These are phyloP conservation scores for Biscogniauxia sp. DNA, from an alignment of 2,329 filamentous ascomycete species.

Conservation along the genomic window DNA sequence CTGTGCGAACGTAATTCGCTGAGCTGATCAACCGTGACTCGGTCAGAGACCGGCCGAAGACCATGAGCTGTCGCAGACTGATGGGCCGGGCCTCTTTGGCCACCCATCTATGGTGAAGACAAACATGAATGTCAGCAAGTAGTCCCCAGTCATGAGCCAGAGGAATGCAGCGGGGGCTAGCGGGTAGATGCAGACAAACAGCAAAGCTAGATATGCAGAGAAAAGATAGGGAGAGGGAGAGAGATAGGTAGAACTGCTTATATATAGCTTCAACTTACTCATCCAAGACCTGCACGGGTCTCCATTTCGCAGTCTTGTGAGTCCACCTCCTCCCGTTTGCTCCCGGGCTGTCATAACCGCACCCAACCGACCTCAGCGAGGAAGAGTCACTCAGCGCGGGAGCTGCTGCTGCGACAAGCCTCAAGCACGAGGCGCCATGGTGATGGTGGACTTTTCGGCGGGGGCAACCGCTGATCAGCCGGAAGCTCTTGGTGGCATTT, in stretches of 20 bases:
- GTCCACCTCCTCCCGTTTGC: constrained; percentile 24
- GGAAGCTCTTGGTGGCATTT: constrained; percentile 39
- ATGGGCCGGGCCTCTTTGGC: constrained; percentile 91
- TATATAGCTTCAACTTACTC: constrained; percentile 46
- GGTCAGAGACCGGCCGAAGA: constrained; percentile 91
- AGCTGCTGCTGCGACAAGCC: constrained; percentile 1
- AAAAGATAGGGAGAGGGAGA: not conserved
- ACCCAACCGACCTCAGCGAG: not conserved
- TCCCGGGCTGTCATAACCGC: constrained; percentile 13
- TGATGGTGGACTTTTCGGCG: not conserved
- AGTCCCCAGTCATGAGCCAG: constrained; percentile 15
- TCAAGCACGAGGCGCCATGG: constrained; percentile 9
- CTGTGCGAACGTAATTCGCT: constrained; percentile 94
- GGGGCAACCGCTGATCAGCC: constrained; percentile 20
- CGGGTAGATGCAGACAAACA: constrained; percentile 1
- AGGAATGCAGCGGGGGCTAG: not conserved
- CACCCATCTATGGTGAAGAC: constrained; percentile 69
- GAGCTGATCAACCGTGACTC: constrained; percentile 87
- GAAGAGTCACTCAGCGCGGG: not conserved
- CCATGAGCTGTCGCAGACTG: constrained; percentile 91
- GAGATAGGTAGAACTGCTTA: constrained; percentile 1
- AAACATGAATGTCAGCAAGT: constrained; percentile 7
- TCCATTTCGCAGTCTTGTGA: constrained; percentile 48
- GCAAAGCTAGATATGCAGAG: too few species aligned
- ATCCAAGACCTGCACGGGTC: constrained; percentile 62